Evolutionary conservation across 2,329 filamentous ascomycete genomes (phyloP), one percentile per base, ranked within the genome.

Genomic region (Fonsecaea pedrosoi): DNA sequence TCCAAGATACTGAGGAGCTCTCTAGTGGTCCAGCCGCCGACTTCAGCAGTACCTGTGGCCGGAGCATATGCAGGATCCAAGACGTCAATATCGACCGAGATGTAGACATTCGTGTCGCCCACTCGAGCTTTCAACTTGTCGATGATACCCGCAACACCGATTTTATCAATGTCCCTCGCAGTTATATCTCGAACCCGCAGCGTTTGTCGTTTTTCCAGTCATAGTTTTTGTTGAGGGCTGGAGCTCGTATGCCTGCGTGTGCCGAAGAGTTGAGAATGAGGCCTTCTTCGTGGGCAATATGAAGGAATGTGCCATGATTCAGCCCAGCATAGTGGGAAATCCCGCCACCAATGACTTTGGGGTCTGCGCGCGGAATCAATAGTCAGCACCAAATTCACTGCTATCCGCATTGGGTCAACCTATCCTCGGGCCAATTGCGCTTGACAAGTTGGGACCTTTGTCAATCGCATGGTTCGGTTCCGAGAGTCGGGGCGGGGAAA

Each of bases 231-330:
- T 83, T 81, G n/a, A 76, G 69, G 5, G 85, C 75, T 3, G 85
- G 84, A 5, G 81, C 84, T 68, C 85, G 78, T 64, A 86, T 86
- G 0, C 85, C 85, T 13, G 85, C 85, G 71, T 87, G 85, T 6
- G 86, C 82, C 0, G 84, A 86, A 3, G 80, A 80, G 68, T 87
- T 86, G 21, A 78, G 77, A 64, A 86, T 81, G 63, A 87, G 75
- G 1, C 84, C 84, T 76, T 86, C 85, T 74, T 86, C 85, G 67
- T 86, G 83, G 1, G 84, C 85, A 57, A 86, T 82, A 67, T 86
- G 83, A 15, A 86, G 75, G 72, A 85, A 86, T 0, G 85, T 87
- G 32, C 85, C 84, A 67, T 86, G 84, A 64, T 86, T 86, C 37
- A 86, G 79, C n/a, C 81, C 81, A 78, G 84, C 83, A 72, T 85